These are phyloP conservation scores for Colletotrichum salicis DNA, from an alignment of 2,329 filamentous ascomycete species.

Conservation along the genomic window DNA sequence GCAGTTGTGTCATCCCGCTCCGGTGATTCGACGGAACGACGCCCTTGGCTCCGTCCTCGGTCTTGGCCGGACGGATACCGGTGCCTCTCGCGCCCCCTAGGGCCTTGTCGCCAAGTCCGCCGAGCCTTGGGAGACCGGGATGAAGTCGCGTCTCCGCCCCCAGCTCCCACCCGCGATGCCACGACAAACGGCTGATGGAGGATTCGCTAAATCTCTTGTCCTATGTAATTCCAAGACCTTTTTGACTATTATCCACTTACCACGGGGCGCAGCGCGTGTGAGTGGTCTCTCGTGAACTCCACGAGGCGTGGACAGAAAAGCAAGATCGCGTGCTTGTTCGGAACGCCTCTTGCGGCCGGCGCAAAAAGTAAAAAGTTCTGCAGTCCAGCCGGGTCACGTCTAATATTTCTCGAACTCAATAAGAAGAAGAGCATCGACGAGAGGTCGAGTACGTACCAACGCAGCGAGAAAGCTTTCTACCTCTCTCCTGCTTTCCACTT, in stretches of 20 bases:
- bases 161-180: background rate
- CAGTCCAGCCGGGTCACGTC: background rate
- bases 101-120: constrained; percentile 27
- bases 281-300: background rate
- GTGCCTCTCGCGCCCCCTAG: background rate
- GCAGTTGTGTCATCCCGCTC: constrained; percentile 14
- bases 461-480: background rate
- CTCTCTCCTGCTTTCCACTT: background rate
- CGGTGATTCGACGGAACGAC: constrained; percentile 13
- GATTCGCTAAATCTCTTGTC: constrained; percentile 32
- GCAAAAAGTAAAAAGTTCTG: constrained; percentile 20
- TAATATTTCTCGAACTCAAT: background rate
- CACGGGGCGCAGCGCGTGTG: background rate
- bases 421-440: background rate
- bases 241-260: background rate
- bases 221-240: constrained; percentile 33
- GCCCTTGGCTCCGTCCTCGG: background rate
- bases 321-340: constrained; percentile 32
- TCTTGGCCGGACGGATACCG: constrained; percentile 31
- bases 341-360: background rate
- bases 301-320: constrained; percentile 22
- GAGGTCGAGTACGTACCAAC: constrained; percentile 4
- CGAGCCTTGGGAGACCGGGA: constrained; percentile 28
- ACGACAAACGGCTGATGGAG: background rate
- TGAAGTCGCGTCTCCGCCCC: background rate